phyloP scores from a whole-genome alignment of 2,329 filamentous ascomycete genomes.

The Diaporthe citri region DNA sequence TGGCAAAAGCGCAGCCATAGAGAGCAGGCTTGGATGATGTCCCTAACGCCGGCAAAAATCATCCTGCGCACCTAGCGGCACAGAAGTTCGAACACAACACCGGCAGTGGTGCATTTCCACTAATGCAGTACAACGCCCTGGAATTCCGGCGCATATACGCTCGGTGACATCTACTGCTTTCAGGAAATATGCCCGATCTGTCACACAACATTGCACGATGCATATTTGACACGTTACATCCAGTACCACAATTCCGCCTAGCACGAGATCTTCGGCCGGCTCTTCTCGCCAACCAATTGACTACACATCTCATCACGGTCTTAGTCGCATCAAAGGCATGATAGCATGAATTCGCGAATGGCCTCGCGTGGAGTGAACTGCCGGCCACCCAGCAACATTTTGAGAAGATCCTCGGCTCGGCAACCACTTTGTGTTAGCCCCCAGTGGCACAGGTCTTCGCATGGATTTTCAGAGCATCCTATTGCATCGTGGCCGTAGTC shows the following conservation, averaged over 20 bases:
- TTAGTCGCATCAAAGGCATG: neutral
- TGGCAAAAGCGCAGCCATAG: neutral
- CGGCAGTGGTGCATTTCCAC: neutral
- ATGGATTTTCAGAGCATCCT: neutral
- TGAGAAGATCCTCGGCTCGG: neutral
- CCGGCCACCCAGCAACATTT: neutral
- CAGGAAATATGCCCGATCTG: neutral
- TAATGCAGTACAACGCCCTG: neutral
- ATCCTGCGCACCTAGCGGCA: neutral
- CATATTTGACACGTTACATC: neutral
- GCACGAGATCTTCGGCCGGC: neutral
- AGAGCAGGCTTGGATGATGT: no score
- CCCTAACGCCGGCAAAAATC: no score
- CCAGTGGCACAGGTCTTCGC: neutral
- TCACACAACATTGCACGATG: slow-evolving; percentile 15
- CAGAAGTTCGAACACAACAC: neutral
- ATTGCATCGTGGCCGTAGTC: neutral
- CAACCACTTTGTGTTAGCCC: neutral
- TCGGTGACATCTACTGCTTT: neutral
- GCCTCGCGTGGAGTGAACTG: neutral
- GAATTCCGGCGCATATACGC: neutral
- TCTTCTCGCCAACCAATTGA: neutral
- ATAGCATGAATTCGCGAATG: neutral
- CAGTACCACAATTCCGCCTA: neutral
- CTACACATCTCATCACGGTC: neutral